Evolutionary conservation across 345 rosid genomes (phyloP).

Genomic region (Carallia brachiata): DNA sequence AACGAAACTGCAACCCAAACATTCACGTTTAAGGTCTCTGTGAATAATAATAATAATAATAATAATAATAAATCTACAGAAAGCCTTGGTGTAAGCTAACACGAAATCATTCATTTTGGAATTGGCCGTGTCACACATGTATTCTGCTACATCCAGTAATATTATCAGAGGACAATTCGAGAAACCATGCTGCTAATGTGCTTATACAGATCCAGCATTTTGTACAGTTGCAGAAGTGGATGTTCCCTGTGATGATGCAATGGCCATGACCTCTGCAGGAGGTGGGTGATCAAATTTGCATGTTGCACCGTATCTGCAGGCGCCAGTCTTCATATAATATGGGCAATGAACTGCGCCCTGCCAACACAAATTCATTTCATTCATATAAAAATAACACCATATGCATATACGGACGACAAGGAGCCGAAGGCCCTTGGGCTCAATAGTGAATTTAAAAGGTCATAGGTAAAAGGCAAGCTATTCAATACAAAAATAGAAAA

Average conservation of each 20-base stretch:
- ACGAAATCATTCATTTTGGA: not conserved
- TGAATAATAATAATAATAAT: no score
- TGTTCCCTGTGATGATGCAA: slow-evolving; percentile 36
- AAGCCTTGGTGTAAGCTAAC: no score
- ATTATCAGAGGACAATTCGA: not conserved
- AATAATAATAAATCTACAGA: no score
- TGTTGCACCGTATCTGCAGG: slow-evolving; percentile 75
- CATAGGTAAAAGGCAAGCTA: no score
- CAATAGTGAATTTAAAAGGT: no score
- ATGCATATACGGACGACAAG: not conserved
- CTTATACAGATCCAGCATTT: slow-evolving; percentile 9
- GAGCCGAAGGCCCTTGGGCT: not conserved
- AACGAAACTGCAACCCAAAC: no score
- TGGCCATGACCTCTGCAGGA: slow-evolving; percentile 81
- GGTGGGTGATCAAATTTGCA: slow-evolving; percentile 98
- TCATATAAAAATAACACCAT: not conserved
- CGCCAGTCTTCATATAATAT: slow-evolving; percentile 90
- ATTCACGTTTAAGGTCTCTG: no score
- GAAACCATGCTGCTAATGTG: not conserved
- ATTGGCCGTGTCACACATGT: not conserved
- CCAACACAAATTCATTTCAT: slow-evolving; percentile 13
- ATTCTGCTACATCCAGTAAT: not conserved
- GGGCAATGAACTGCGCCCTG: slow-evolving; percentile 82
- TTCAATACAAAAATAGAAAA: no score
- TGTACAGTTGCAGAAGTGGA: slow-evolving; percentile 28